A percentile compares a stretch with the other conserved stretches of the same genome.
phyloP scores from a whole-genome alignment of 345 rosid species.

The Gossypioides kirkii region DNA sequence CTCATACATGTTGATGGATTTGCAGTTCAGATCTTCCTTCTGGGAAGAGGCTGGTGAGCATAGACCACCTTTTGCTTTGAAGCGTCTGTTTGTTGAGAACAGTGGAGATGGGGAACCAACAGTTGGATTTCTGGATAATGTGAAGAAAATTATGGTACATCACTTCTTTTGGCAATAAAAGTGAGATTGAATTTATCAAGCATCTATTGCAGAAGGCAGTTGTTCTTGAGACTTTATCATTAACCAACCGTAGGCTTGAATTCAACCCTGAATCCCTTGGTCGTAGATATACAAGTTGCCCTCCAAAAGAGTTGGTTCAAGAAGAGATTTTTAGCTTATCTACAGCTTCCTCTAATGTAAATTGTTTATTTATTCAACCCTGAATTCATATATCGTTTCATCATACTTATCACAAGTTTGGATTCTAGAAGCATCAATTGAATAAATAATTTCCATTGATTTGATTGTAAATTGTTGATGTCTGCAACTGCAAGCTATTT shows the following conservation, averaged over 20 bases:
- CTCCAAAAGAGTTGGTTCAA: background rate
- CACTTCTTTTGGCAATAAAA: constrained; percentile 13
- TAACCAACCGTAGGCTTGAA: background rate
- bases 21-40: background rate
- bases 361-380: too few species aligned
- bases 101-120: background rate
- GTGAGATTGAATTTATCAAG: constrained; percentile 14
- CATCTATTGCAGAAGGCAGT: constrained; percentile 10
- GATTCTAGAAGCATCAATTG: background rate
- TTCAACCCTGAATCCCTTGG: background rate
- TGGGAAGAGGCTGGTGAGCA: background rate
- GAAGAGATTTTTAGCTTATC: background rate
- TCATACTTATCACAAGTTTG: background rate
- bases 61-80: background rate
- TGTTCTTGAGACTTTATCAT: background rate
- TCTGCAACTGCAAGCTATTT: background rate
- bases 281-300: background rate
- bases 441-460: background rate
- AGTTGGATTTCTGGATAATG: background rate
- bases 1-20: background rate
- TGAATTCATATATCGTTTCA: constrained; percentile 10
- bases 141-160: background rate
- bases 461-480: background rate
- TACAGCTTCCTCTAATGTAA: constrained; percentile 11
- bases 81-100: constrained; percentile 1